Percentiles rank a stretch among this genome's conserved stretches.
Conservation (phyloP, 176 grass and related monocot genomes). For the Avena atlantica region DNA sequence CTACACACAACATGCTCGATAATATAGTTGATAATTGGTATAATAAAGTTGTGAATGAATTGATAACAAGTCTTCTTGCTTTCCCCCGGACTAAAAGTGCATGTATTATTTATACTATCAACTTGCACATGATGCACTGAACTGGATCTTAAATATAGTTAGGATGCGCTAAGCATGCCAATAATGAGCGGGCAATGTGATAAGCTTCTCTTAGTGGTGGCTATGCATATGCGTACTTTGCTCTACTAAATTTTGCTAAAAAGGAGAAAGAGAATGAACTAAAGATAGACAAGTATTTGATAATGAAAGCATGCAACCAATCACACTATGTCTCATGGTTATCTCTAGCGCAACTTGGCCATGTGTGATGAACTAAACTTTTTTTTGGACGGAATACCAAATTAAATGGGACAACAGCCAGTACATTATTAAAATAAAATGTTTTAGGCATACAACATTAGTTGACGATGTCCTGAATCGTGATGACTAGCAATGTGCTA, state of each 20-base stretch:
- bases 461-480: too few relatives aligned
- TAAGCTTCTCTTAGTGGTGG: conserved; percentile 14
- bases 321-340: background rate
- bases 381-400: background rate
- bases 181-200: background rate
- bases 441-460: too few relatives aligned
- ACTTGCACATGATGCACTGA: conserved; percentile 42
- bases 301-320: conserved; percentile 18
- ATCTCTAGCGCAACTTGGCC: background rate
- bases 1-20: background rate
- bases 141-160: conserved; percentile 31
- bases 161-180: background rate
- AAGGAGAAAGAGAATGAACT: background rate
- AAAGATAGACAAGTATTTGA: background rate
- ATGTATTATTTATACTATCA: conserved; percentile 26
- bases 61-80: background rate
- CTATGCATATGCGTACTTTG: conserved; percentile 11
- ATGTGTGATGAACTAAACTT: conserved; percentile 14
- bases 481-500: background rate
- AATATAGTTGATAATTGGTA: conserved; percentile 36
- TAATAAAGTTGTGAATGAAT: background rate
- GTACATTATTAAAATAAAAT: background rate
- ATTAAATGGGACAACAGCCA: background rate
- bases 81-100: conserved; percentile 14
- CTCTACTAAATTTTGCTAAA: background rate